These are phyloP conservation scores for Alternaria infectoria DNA, from an alignment of 2,329 filamentous ascomycete species.

Conservation along the genomic window DNA sequence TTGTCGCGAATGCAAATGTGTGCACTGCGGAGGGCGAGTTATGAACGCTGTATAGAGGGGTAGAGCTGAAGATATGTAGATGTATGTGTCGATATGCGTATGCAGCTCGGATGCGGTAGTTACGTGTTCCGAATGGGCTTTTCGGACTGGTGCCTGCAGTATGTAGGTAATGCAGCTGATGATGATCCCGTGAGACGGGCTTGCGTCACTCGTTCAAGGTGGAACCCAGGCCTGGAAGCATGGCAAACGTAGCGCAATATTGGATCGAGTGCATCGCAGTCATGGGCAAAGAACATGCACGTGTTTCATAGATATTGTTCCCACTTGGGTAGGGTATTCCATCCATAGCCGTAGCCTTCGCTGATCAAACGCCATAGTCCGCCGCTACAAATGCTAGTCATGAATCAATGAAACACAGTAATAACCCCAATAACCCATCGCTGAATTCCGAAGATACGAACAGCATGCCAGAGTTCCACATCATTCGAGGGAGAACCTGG, in stretches of 20 bases:
- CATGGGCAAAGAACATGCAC: not conserved
- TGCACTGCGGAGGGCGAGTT: not conserved
- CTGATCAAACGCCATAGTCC: not conserved
- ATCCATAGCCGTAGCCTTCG: not conserved
- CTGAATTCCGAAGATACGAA: not conserved
- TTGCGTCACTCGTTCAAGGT: conserved; percentile 3
- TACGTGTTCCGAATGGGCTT: not conserved
- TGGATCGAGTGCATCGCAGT: not conserved
- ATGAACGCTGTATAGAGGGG: not conserved
- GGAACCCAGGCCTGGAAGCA: not conserved
- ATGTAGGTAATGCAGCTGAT: not conserved
- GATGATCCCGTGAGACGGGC: conserved; percentile 1
- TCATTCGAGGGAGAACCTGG: not conserved
- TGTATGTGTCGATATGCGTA: not conserved
- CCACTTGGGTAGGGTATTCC: not conserved
- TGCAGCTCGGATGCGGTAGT: not conserved
- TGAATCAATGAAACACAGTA: not conserved
- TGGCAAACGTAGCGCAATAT: conserved; percentile 2
- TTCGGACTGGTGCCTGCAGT: not conserved
- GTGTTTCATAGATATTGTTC: not conserved
- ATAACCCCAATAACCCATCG: not conserved
- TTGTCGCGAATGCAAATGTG: conserved; percentile 13
- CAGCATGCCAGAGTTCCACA: not conserved
- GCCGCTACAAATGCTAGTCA: not conserved
- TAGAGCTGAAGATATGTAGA: not conserved